phyloP scores from a whole-genome alignment of 768 basidiomycete species.

The Termitomyces sp. region DNA sequence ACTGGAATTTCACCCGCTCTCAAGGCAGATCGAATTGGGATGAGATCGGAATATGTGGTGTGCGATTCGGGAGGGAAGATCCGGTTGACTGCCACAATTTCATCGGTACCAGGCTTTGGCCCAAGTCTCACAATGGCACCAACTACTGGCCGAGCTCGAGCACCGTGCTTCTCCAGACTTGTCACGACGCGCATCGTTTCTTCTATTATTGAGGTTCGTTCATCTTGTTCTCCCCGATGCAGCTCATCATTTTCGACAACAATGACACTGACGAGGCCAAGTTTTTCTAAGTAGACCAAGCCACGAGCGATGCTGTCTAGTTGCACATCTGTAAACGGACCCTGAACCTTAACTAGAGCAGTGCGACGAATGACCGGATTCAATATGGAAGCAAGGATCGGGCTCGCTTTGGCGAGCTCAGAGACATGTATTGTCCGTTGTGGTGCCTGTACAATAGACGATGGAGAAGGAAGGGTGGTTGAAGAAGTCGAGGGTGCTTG shows the following conservation, averaged over 20 bases:
- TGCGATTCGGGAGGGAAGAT: slow-evolving; percentile 68
- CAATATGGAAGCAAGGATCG: slow-evolving; percentile 71
- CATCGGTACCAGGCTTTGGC: slow-evolving; percentile 57
- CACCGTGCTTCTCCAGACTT: slow-evolving; percentile 81
- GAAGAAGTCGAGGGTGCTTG: slow-evolving; percentile 26
- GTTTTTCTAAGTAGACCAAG: slow-evolving; percentile 92
- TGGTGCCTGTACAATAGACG: slow-evolving; percentile 22
- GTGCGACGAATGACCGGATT: slow-evolving; percentile 83
- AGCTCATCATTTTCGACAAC: slow-evolving; percentile 89
- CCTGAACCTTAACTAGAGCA: slow-evolving; percentile 94
- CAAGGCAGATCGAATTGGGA: slow-evolving; percentile 84
- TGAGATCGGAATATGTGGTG: slow-evolving; percentile 74
- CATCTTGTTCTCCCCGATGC: slow-evolving; percentile 62
- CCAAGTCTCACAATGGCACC: slow-evolving; percentile 84
- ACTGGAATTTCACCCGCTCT: slow-evolving; percentile 96
- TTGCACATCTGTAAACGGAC: slow-evolving; percentile 90
- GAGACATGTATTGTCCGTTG: slow-evolving; percentile 33
- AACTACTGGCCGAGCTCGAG: slow-evolving; percentile 82
- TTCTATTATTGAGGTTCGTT: slow-evolving; percentile 62
- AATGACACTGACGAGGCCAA: slow-evolving; percentile 93
- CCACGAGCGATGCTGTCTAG: slow-evolving; percentile 92
- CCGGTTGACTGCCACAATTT: slow-evolving; percentile 26
- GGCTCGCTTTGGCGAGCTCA: slow-evolving; percentile 42
- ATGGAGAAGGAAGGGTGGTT: slow-evolving; percentile 25
- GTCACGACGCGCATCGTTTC: slow-evolving; percentile 86